Conservation (phyloP, 1,284 basidiomycete genomes). For the Laetiporus sulphureus region DNA sequence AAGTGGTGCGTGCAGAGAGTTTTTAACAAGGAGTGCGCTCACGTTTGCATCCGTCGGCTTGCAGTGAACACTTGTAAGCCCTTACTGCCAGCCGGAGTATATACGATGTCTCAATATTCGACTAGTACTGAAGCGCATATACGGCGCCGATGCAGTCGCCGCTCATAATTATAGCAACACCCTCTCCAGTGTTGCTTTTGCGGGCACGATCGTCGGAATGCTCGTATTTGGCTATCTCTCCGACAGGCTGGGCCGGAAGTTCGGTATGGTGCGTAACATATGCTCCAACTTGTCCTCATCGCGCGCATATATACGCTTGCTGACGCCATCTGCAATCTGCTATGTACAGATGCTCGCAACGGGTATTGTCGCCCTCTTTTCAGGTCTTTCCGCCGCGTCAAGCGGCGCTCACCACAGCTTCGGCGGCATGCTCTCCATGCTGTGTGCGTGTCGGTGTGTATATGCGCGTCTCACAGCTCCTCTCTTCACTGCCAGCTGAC, state of each 20-base stretch:
- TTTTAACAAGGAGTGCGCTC: slow-evolving; percentile 1
- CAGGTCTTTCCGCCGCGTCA: slow-evolving; percentile 77
- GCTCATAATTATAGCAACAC: slow-evolving; percentile 52
- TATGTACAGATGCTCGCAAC: slow-evolving; percentile 62
- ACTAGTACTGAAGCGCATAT: slow-evolving; percentile 59
- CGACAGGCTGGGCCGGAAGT: slow-evolving; percentile 85
- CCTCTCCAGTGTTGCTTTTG: slow-evolving; percentile 68
- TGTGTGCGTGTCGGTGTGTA: slow-evolving; percentile 73
- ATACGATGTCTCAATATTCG: too few relatives aligned
- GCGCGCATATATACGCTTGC: slow-evolving; percentile 1
- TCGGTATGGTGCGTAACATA: slow-evolving; percentile 65
- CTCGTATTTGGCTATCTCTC: slow-evolving; percentile 70
- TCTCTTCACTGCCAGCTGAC: background rate
- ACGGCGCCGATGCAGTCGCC: slow-evolving; percentile 45
- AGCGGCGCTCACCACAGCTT: slow-evolving; percentile 71
- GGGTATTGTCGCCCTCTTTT: slow-evolving; percentile 75
- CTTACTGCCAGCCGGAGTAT: too few relatives aligned
- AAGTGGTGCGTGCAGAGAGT: slow-evolving; percentile 41
- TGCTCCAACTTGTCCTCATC: background rate
- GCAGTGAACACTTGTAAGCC: slow-evolving; percentile 60
- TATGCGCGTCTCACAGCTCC: too few relatives aligned
- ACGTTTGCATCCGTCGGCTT: slow-evolving; percentile 2
- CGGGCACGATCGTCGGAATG: slow-evolving; percentile 84
- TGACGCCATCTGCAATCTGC: background rate
- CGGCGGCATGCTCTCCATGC: slow-evolving; percentile 68